Percentiles rank a stretch among this genome's conserved stretches.
Evolutionary conservation across 495 filamentous ascomycete species (phyloP).

Genomic region (Parachaetomium inaequale): DNA sequence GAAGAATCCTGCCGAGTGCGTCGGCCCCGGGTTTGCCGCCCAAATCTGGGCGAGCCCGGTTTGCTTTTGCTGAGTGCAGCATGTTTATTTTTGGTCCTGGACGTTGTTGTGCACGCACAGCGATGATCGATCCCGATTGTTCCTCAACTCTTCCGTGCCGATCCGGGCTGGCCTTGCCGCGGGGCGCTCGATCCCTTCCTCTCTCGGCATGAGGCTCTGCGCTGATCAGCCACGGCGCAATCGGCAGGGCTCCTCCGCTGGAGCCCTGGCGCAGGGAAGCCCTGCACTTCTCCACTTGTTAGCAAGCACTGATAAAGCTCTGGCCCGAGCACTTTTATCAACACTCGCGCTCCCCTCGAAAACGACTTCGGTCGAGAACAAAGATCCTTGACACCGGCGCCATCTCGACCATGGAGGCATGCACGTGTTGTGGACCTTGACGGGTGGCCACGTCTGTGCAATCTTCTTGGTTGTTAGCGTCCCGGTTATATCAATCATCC

Average conservation of each 20-base stretch:
- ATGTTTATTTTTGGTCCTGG: background rate
- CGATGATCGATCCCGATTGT: background rate
- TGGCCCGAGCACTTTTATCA: background rate
- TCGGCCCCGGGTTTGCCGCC: background rate
- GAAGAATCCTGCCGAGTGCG: background rate
- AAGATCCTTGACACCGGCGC: background rate
- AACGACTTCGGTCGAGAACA: background rate
- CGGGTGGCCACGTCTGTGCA: background rate
- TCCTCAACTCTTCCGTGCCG: background rate
- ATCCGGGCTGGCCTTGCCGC: background rate
- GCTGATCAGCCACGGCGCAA: slow-evolving; percentile 9
- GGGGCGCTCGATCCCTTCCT: slow-evolving; percentile 3
- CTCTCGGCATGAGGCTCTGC: slow-evolving; percentile 16
- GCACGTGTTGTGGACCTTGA: background rate
- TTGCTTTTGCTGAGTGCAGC: background rate
- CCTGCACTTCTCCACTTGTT: background rate
- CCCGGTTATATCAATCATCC: background rate
- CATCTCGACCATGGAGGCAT: background rate
- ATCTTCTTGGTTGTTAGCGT: background rate
- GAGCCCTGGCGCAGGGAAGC: background rate
- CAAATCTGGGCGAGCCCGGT: background rate
- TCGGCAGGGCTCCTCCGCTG: background rate
- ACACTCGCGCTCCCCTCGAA: background rate
- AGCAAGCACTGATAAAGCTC: background rate
- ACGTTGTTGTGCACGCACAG: background rate